Conservation (phyloP, 257 asterid genomes). For the Anisodus tanguticus region DNA sequence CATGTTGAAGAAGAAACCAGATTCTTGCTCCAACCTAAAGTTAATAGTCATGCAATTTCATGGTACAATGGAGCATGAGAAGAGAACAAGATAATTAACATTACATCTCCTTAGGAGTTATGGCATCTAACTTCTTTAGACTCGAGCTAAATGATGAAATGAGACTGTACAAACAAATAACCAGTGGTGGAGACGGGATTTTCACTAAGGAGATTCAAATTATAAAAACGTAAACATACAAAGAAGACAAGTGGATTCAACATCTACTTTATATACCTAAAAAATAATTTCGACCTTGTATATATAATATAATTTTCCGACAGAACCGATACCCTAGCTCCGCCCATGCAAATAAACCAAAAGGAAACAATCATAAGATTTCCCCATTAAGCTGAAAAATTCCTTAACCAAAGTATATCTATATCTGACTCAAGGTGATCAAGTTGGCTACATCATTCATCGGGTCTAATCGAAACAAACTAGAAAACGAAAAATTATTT, state of each 20-base stretch:
- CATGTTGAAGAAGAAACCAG: conserved; percentile 94
- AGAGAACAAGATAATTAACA: not conserved
- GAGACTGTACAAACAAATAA: not conserved
- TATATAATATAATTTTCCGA: no score
- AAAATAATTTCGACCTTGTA: no score
- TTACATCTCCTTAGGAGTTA: not conserved
- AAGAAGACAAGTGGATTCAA: no score
- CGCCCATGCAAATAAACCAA: not conserved
- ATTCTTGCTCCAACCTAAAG: conserved; percentile 91
- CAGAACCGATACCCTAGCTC: no score
- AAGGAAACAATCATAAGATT: conserved; percentile 9
- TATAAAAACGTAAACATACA: no score
- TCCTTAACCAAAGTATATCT: not conserved
- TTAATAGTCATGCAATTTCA: conserved; percentile 24
- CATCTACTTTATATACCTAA: no score
- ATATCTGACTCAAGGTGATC: conserved; percentile 20
- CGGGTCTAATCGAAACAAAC: not conserved
- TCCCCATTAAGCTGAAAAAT: conserved; percentile 20
- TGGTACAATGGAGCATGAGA: not conserved
- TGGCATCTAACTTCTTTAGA: conserved; percentile 5
- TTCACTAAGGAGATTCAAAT: no score
- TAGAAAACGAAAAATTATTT: not conserved
- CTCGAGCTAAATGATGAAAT: not conserved
- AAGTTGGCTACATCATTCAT: not conserved
- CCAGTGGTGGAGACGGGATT: no score